Base-by-base conservation (phyloP, 441 rosid genomes). In the Euphorbia schlechtendalii region DNA sequence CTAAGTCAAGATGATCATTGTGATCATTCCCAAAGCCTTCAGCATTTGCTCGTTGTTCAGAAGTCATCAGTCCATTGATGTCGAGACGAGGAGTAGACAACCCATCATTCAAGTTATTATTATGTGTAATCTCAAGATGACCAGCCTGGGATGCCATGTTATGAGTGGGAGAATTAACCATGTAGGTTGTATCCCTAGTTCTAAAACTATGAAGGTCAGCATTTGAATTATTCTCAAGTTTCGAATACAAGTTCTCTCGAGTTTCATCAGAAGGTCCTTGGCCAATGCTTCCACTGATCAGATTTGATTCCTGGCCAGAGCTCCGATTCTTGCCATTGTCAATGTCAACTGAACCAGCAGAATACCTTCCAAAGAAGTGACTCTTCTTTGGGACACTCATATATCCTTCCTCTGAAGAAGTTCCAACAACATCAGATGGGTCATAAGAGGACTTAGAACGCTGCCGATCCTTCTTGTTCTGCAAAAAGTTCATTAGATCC, bases 351-450 rank as follows among this genome's bases (percentile, higher is more conserved):
- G 98, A 87, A 78, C 92, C 93, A 45, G 82, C 76, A 49, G 96
- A 86, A 78, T 89, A 88, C 81, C 97, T 83, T 69, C 95, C 98
- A 74, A 81, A 77, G 76, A 81, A 85, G 68, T 83, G 78, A 78
- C 80, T 84, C 80, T 76, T 85, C 83, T 87, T 89, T 69, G 95
- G 75, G 43, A 77, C 68, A 68, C 84, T 81, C 63, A 71, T 64
- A 79, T 76, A 88, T 61, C 96, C 99, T 77, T 92, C 98, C 75
- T 95, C 99, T 32, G 97, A 88, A 38, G 95, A 95, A 68, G 91
- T 79, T 69, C 92, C 95, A 67, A 85, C 86, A 73, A 83, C 84
- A 81, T 89, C 99, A 78, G 85, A 83, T n/a, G 89, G 88, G 58
- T 92, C 98, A 78, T 85, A 85, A 27, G 81, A 81, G 54, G 96